Base-by-base conservation (phyloP, 208 protist species). In the Trichomonas gallinae region DNA sequence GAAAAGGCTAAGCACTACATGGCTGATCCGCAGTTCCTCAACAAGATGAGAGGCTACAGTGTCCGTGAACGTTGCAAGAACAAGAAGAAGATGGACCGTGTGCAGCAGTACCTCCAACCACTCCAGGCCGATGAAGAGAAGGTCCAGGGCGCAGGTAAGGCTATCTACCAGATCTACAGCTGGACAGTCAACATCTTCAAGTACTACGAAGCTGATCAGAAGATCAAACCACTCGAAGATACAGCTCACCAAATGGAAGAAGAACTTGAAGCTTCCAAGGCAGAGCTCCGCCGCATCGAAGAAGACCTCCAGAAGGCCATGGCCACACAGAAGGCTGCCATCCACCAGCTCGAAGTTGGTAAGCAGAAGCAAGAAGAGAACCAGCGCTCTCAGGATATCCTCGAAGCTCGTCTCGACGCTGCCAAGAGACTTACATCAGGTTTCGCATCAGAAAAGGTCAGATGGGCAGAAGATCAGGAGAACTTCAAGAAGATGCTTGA, bases 171-270 rank as follows among this genome's bases (percentile, higher is more conserved):
- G 10, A 97, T 99, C 48, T 98, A 99, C 97, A 98, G 98, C 72
- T 99, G 99, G 99, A 98, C 99, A 34, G 97, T 98, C 97, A 98
- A 99, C 83, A 99, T 99, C 98, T 98, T 99, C 96, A 98, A 98
- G 96, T 99, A 99, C 98, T 99, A 99, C 98, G 98, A 98, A 96
- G 98, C 99, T 15, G 98, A 98, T 38, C 99, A 99, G 97, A 98
- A 98, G 96, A 99, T 99, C 40, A 98, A 99, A 36, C 99, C 99
- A 40, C 99, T 99, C 97, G 98, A 99, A 96, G 97, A 98, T 97
- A 97, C 98, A 15, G 99, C 99, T 96, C 98, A 98, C 23, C 97
- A 98, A 96, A 98, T 98, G 96, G 98, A 99, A 97, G 98, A 98
- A 96, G 97, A 98, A 38, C 98, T 99, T 85, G 98, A 98, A 89